Conservation (phyloP, 805 yeast species). For the Pichia insulana region DNA sequence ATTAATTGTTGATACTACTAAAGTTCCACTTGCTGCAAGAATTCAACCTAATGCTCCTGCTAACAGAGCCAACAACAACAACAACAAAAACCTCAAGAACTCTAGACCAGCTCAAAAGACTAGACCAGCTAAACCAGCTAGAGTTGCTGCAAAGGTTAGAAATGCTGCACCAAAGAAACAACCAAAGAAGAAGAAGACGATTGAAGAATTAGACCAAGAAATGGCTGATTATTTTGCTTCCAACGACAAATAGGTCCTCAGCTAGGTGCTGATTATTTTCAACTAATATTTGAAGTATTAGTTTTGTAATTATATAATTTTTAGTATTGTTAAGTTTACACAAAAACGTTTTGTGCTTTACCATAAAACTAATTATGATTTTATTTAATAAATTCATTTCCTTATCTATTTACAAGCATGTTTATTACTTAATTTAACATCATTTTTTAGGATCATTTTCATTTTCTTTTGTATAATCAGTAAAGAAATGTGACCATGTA, state of each 20-base stretch:
- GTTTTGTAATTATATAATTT: background rate
- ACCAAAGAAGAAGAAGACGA: slow-evolving; percentile 53
- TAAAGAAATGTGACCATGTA: slow-evolving; percentile 12
- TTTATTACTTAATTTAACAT: too few relatives aligned
- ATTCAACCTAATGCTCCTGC: slow-evolving; percentile 40
- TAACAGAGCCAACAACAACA: slow-evolving; percentile 24
- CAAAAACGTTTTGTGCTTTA: background rate
- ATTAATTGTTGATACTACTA: slow-evolving; percentile 76
- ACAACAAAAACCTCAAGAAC: slow-evolving; percentile 36
- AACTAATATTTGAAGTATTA: background rate
- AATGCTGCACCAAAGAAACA: slow-evolving; percentile 23
- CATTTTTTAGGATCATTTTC: slow-evolving; percentile 1
- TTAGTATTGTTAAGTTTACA: background rate
- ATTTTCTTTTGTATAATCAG: slow-evolving; percentile 10
- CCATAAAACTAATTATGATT: too few relatives aligned
- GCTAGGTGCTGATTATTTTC: background rate
- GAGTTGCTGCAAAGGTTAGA: slow-evolving; percentile 8
- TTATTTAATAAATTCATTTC: too few relatives aligned
- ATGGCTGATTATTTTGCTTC: slow-evolving; percentile 91
- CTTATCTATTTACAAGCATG: slow-evolving; percentile 1
- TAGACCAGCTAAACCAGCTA: slow-evolving; percentile 32
- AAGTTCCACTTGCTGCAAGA: slow-evolving; percentile 67
- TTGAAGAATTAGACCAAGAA: slow-evolving; percentile 93
- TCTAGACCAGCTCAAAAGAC: slow-evolving; percentile 28
- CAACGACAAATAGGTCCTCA: slow-evolving; percentile 22